Evolutionary conservation across 2,329 filamentous ascomycete species (phyloP).

Genomic region (Coniochaeta pulveracea): DNA sequence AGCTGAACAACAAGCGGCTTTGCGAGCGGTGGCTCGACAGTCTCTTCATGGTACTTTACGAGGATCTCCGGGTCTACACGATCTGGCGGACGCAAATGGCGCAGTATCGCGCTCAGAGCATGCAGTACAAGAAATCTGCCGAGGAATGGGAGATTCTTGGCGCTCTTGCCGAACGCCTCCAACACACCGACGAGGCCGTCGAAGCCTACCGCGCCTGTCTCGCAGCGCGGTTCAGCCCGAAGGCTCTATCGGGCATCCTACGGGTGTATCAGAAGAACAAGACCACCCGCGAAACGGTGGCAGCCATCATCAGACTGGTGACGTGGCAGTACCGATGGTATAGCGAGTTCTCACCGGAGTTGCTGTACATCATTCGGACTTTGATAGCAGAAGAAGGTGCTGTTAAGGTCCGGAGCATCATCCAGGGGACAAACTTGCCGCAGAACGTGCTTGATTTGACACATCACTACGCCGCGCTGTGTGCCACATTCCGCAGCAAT

Average conservation of each 20-base stretch:
- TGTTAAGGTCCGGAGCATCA: conserved; percentile 93
- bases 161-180: conserved; percentile 80
- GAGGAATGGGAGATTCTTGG: conserved; percentile 98
- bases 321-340: conserved; percentile 99
- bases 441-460: conserved; percentile 90
- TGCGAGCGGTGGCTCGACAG: conserved; percentile 98
- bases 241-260: conserved; percentile 78
- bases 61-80: conserved; percentile 94
- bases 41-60: conserved; percentile 97
- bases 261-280: conserved; percentile 66
- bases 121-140: conserved; percentile 92
- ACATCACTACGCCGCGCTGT: conserved; percentile 90
- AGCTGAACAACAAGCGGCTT: conserved; percentile 92
- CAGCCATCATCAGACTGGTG: conserved; percentile 78
- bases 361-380: conserved; percentile 78
- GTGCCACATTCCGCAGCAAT: conserved; percentile 88
- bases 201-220: conserved; percentile 90
- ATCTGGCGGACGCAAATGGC: conserved; percentile 99
- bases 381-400: conserved; percentile 96
- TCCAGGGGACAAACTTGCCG: conserved; percentile 88
- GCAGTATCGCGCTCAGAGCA: conserved; percentile 83
- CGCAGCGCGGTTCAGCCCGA: conserved; percentile 80
- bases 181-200: conserved; percentile 81
- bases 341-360: conserved; percentile 91
- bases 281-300: conserved; percentile 71